A percentile compares a stretch with the other conserved stretches of the same genome.
Evolutionary conservation across 768 basidiomycete species (phyloP).

Genomic region (Hygrocybe punicea): DNA sequence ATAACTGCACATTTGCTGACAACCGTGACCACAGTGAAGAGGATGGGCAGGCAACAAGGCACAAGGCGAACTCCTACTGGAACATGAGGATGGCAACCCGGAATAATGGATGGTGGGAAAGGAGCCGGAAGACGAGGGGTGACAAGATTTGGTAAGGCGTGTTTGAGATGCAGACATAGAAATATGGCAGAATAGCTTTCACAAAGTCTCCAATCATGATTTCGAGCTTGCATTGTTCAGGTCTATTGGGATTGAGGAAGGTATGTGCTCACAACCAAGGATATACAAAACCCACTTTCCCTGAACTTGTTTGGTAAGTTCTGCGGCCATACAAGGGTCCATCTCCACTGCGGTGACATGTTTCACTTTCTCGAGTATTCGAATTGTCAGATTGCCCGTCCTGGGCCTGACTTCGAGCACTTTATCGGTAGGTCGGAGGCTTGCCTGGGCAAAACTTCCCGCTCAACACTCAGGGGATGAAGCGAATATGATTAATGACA

Average conservation of each 20-base stretch:
- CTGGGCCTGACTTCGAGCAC: conserved; percentile 98
- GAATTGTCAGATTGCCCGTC: conserved; percentile 92
- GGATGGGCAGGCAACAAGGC: conserved; percentile 82
- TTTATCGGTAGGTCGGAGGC: conserved; percentile 88
- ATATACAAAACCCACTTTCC: conserved; percentile 64
- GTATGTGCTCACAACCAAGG: conserved; percentile 1
- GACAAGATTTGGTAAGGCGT: conserved; percentile 99
- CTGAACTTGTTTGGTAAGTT: conserved; percentile 93
- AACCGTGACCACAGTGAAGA: conserved; percentile 89
- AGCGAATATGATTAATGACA: no score
- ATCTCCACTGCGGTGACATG: conserved; percentile 93
- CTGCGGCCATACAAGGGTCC: conserved; percentile 99
- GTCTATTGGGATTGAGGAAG: conserved; percentile 45
- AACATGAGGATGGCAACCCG: conserved; percentile 98
- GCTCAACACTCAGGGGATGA: conserved; percentile 58
- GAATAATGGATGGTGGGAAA: conserved; percentile 92
- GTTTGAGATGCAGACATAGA: conserved; percentile 98
- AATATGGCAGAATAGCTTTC: conserved; percentile 96
- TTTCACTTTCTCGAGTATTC: conserved; percentile 90
- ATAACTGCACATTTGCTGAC: conserved; percentile 95
- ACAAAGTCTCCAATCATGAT: conserved; percentile 97
- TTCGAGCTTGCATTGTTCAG: conserved; percentile 92
- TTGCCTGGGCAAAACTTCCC: conserved; percentile 56
- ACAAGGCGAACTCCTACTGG: conserved; percentile 95
- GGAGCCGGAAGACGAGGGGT: conserved; percentile 91